Base-by-base conservation (phyloP, 495 filamentous ascomycete genomes). In the Hyaloscypha hepaticicola region DNA sequence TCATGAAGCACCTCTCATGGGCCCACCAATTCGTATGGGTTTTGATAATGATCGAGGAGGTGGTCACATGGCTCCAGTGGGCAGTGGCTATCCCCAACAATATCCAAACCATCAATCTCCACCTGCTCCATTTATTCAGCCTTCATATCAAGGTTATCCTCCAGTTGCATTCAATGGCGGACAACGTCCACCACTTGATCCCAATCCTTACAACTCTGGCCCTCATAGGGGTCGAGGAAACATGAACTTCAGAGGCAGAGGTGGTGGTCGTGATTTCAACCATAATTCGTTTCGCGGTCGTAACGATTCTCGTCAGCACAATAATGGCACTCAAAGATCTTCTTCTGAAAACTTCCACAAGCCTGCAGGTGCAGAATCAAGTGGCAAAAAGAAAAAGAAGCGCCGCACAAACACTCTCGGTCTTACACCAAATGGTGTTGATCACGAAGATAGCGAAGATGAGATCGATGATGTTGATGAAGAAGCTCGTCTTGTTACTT, bases 361-460 rank as follows among this genome's bases (percentile, higher is more conserved):
- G 78, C 85, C 87, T 82, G 80, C 82, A 78, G 75, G 74, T 71
- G 75, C 76, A 66, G 84, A 85, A 48, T 76, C 78, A 0, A 82
- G 81, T 65, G 73, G 75, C 45, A 69, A 74, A 26, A 89, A 88
- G 76, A 94, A 93, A 73, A 90, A 90, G 79, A 90, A 90, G 79
- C 79, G 88, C 53, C 87, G 86, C 72, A 86, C 87, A 50, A 93
- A 95, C 56, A 87, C 89, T 31, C 84, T 96, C 9, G 92, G 92
- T 22, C 74, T 96, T 60, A 93, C 89, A 1, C 92, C 90, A 14
- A 86, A 85, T 41, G 81, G 82, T n/a, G 87, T 88, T 48, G 85
- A 87, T 28, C 85, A 90, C 60, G 89, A 91, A 67, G 86, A 85
- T 1, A 90, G 87, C 58, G 87, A 89, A 58, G 90, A 93, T 66